A percentile compares a stretch with the other conserved stretches of the same genome.
These are phyloP conservation scores for Coprinopsis sp. DNA, from an alignment of 768 basidiomycete genomes.

Conservation along the genomic window DNA sequence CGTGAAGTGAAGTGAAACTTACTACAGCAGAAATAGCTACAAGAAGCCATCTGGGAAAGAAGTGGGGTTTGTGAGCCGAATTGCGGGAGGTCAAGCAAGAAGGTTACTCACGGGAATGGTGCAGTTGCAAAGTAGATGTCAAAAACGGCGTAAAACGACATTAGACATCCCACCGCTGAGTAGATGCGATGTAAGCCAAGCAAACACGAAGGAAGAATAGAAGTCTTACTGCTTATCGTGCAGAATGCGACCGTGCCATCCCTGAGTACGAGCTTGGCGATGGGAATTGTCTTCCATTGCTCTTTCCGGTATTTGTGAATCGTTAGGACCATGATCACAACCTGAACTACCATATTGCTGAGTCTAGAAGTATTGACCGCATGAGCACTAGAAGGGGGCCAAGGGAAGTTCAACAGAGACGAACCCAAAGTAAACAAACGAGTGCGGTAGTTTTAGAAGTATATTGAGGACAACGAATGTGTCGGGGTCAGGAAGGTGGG, in stretches of 20 bases:
- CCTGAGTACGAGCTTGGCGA: slow-evolving; percentile 20
- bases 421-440: slow-evolving; percentile 22
- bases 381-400: neutral
- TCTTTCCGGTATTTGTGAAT: slow-evolving; percentile 17
- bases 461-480: slow-evolving; percentile 11
- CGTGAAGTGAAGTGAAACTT: neutral
- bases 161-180: slow-evolving; percentile 16
- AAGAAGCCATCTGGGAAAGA: slow-evolving; percentile 19
- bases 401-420: neutral
- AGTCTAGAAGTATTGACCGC: slow-evolving; percentile 11
- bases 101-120: slow-evolving; percentile 19
- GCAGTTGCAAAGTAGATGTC: slow-evolving; percentile 16
- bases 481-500: slow-evolving; percentile 12
- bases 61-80: neutral
- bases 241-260: slow-evolving; percentile 22
- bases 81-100: neutral
- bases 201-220: neutral
- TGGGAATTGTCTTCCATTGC: slow-evolving; percentile 17
- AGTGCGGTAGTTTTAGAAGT: slow-evolving; percentile 16
- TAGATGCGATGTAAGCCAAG: neutral
- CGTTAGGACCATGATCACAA: slow-evolving; percentile 16
- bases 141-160: slow-evolving; percentile 16
- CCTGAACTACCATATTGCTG: slow-evolving; percentile 18
- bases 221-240: slow-evolving; percentile 18
- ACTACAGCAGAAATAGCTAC: slow-evolving; percentile 19